Base-by-base conservation (phyloP, 352 stramenopile genomes). In the Pythium pyrilobum region DNA sequence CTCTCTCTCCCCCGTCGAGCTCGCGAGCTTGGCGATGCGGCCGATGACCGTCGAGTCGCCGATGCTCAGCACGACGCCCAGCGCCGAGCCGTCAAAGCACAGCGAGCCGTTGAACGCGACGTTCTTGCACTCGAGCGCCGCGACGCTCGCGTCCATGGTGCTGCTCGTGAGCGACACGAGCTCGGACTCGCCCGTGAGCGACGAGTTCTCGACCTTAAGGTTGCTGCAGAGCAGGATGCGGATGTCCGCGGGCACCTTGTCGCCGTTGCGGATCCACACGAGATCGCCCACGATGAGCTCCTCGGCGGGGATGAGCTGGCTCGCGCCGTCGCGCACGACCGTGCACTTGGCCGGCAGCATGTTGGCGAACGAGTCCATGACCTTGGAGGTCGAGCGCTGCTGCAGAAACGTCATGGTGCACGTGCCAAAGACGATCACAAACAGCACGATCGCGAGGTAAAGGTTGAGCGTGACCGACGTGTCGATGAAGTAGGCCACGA, bases 131-230 rank as follows among this genome's bases (percentile, higher is more conserved):
- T 79, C 69, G n/a, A 81, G 52, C 20, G 65, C 49, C 18, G 54
- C 51, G 13, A 75, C 59, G 6, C 4, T 38, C 5, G 18, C 29
- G 25, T 64, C 63, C 27, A 69, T 62, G 1, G 47, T 33, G 7
- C 67, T 58, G 13, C 63, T 62, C 5, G 63, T 69, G 23, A 72
- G 52, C 1, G 53, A 56, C 12, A 84, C 65, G 23, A 74, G 56
- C 54, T 82, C 67, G 5, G 73, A 76, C 40, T 87, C 76, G 27
- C 76, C 76, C 16, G 71, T 84, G 31, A 87, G 59, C n/a, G 69
- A 84, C 43, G 76, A 87, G 56, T 82, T 77, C 38, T 86, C 76
- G 13, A 87, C 71, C 50, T 81, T 82, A 16, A 86, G 63, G 27
- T 69, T 69, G 56, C 59, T 73, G 49, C 62, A 77, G 4, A 67